Evolutionary conservation across 768 basidiomycete species (phyloP).

Genomic region (Suillus ampliporus): DNA sequence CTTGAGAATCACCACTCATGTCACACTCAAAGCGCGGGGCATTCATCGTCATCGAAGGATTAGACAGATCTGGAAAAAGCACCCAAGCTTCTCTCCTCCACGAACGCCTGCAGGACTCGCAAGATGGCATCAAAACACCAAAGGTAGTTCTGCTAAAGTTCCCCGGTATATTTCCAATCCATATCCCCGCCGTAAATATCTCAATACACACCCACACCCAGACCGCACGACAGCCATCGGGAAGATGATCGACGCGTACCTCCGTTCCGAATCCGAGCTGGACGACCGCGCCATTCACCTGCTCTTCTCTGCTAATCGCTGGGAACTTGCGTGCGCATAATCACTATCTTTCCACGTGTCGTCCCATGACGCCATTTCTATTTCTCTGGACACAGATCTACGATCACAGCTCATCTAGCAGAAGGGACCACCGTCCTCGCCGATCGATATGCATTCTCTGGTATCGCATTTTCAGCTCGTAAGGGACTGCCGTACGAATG

Average conservation of each 20-base stretch:
- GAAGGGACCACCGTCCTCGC: conserved; percentile 79
- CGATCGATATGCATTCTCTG: conserved; percentile 97
- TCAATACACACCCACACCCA: conserved; percentile 34
- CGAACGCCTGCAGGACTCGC: conserved; percentile 50
- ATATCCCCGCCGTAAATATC: not conserved
- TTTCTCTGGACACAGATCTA: conserved; percentile 46
- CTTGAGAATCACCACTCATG: conserved; percentile 1
- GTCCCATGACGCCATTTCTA: not conserved
- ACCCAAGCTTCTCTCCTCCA: conserved; percentile 78
- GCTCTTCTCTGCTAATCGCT: conserved; percentile 95
- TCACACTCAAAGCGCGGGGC: conserved; percentile 54
- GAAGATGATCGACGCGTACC: conserved; percentile 90
- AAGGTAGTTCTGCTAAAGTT: conserved; percentile 76
- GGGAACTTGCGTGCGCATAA: conserved; percentile 83
- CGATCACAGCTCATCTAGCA: conserved; percentile 62
- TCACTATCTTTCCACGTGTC: conserved; percentile 1
- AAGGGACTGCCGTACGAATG: conserved; percentile 78
- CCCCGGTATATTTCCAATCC: conserved; percentile 62
- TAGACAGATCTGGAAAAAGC: conserved; percentile 95
- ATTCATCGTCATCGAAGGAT: conserved; percentile 93
- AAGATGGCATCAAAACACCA: conserved; percentile 10
- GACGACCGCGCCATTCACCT: conserved; percentile 93
- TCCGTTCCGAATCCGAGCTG: conserved; percentile 82
- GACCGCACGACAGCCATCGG: conserved; percentile 93
- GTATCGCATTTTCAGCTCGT: conserved; percentile 84